Percentiles rank a stretch among this genome's conserved stretches.
Conservation (phyloP, 257 asterid species). For the Solanum raphanifolium region DNA sequence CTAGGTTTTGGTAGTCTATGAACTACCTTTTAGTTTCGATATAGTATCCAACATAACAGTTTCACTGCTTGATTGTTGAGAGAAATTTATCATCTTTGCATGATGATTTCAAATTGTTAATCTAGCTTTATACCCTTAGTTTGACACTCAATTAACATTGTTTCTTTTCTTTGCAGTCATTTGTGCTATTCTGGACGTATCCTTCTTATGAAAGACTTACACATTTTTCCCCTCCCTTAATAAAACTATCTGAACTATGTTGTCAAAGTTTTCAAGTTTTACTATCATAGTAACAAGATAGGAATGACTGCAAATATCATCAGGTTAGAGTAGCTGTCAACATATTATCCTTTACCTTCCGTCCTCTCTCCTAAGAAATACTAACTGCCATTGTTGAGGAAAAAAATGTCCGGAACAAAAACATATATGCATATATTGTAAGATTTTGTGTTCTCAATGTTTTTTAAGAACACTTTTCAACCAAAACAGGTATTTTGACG, state of each 20-base stretch:
- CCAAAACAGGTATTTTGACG: not conserved
- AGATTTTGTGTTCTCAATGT: not conserved
- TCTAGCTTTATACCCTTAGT: not conserved
- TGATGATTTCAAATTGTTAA: not conserved
- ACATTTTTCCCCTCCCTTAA: not conserved
- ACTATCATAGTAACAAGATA: not conserved
- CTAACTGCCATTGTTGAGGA: not conserved
- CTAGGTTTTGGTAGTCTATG: not conserved
- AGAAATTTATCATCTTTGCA: not conserved
- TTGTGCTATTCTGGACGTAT: not conserved
- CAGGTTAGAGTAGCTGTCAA: not conserved
- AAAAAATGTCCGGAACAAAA: not conserved
- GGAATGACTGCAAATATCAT: not conserved
- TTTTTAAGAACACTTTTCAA: not conserved
- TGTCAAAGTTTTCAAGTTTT: not conserved
- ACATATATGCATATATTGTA: not conserved
- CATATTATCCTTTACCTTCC: not conserved
- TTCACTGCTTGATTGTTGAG: not conserved
- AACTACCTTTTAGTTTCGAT: not conserved
- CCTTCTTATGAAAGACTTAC: not conserved
- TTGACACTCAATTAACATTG: constrained; percentile 1
- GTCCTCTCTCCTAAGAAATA: not conserved
- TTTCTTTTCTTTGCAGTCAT: not conserved
- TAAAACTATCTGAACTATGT: not conserved
- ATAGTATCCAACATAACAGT: not conserved